Conservation (phyloP, 768 basidiomycete genomes). For the Boletellus ananas region DNA sequence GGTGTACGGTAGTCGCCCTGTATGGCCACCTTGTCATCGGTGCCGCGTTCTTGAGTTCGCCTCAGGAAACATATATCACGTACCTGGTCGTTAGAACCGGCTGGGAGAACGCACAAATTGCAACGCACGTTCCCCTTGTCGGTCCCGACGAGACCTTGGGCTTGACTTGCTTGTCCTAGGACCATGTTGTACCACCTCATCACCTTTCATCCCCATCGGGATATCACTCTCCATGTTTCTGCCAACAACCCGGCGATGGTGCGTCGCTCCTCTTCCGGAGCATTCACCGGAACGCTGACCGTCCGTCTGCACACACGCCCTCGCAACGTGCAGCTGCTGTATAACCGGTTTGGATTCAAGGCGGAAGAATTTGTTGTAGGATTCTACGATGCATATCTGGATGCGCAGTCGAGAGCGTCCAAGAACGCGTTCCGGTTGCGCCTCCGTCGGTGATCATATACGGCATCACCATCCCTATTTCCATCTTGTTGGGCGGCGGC, state of each 20-base stretch:
- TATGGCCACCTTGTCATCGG: constrained; percentile 73
- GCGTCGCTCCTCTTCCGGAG: background rate
- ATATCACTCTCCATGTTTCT: constrained; percentile 81
- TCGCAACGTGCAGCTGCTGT: constrained; percentile 50
- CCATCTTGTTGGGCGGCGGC: too few relatives aligned
- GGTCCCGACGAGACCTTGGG: background rate
- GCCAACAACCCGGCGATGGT: constrained; percentile 81
- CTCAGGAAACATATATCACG: constrained; percentile 78
- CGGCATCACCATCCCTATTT: background rate
- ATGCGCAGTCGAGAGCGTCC: constrained; percentile 61
- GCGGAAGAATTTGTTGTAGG: constrained; percentile 80
- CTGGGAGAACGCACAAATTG: constrained; percentile 79
- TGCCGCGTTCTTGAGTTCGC: constrained; percentile 71
- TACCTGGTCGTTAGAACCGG: constrained; percentile 75
- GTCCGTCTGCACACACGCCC: background rate
- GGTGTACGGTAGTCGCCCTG: constrained; percentile 69
- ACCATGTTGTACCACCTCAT: constrained; percentile 79
- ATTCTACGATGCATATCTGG: constrained; percentile 79
- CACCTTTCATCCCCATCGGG: constrained; percentile 63
- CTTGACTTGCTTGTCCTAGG: constrained; percentile 31
- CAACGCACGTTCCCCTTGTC: constrained; percentile 46
- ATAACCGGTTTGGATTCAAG: constrained; percentile 86
- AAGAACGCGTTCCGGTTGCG: constrained; percentile 80
- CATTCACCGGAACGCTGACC: background rate
- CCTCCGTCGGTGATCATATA: constrained; percentile 49